A percentile compares a stretch with the other conserved stretches of the same genome.
Evolutionary conservation across 148 eudicot species (phyloP).

Genomic region (Cornus florida): DNA sequence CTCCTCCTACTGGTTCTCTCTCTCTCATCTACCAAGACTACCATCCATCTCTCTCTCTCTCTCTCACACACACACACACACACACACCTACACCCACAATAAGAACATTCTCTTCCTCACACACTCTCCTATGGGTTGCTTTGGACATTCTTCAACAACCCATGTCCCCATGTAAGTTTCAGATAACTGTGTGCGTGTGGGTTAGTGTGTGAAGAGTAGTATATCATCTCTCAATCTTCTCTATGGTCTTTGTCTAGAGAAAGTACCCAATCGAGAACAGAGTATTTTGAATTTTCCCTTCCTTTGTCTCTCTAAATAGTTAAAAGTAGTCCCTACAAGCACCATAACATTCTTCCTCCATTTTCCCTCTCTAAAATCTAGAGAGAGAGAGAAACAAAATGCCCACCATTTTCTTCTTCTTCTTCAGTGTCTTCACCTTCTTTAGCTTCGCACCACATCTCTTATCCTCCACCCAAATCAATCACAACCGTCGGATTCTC

Average conservation of each 20-base stretch:
- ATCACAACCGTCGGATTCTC: constrained; percentile 25
- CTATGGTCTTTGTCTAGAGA: not conserved
- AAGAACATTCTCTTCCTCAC: constrained; percentile 1
- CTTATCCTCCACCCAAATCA: not conserved
- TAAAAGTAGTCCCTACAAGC: too few relatives aligned
- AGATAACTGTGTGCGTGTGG: not conserved
- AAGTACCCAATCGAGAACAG: constrained; percentile 2
- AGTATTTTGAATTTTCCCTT: not conserved
- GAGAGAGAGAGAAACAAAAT: constrained; percentile 1
- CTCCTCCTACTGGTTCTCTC: not conserved
- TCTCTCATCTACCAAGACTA: not conserved
- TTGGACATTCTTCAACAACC: constrained; percentile 8
- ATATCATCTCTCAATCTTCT: not conserved
- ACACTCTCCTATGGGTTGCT: not conserved
- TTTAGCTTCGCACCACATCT: not conserved
- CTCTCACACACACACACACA: not conserved
- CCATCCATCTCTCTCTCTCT: not conserved
- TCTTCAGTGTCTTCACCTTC: not conserved
- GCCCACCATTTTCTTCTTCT: constrained; percentile 3
- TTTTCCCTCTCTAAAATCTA: not conserved
- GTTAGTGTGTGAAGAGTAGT: too few relatives aligned
- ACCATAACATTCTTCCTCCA: not conserved
- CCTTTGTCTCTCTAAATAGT: not conserved
- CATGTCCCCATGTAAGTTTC: not conserved
- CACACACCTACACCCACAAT: too few relatives aligned